Evolutionary conservation across 1,284 basidiomycete species (phyloP).

Genomic region (Pisolithus thermaeus): DNA sequence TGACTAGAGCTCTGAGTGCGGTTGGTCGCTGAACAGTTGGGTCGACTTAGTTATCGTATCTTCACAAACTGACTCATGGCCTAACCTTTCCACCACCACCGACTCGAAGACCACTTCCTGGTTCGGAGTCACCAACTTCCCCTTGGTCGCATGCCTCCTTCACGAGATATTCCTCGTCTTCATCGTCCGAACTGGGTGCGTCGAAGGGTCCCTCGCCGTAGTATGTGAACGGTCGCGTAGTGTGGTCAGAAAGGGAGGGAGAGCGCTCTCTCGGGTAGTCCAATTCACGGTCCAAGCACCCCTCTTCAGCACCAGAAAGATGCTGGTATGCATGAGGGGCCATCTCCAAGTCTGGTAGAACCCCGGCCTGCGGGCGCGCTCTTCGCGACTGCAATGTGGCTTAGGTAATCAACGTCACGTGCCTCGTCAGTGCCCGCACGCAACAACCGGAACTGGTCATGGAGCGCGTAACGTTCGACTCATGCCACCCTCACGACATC

Average conservation of each 20-base stretch:
- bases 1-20: conserved; percentile 50
- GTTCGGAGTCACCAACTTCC: conserved; percentile 17
- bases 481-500: conserved; percentile 27
- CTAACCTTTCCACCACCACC: conserved; percentile 33
- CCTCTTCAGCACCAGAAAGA: conserved; percentile 17
- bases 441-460: no score
- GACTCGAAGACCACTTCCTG: conserved; percentile 31
- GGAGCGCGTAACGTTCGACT: no score
- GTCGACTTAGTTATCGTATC: conserved; percentile 4
- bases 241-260: conserved; percentile 3
- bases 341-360: conserved; percentile 14
- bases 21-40: conserved; percentile 34
- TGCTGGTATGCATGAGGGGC: conserved; percentile 22
- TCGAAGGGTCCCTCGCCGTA: conserved; percentile 70
- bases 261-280: background rate
- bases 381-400: background rate
- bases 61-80: background rate
- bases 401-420: background rate
- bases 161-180: conserved; percentile 45
- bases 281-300: conserved; percentile 6
- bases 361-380: background rate
- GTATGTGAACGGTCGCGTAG: conserved; percentile 43
- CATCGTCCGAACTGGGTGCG: conserved; percentile 65
- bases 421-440: no score
- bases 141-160: conserved; percentile 29